Evolutionary conservation across 1,284 basidiomycete genomes (phyloP).

Genomic region (Tranzscheliella williamsii): DNA sequence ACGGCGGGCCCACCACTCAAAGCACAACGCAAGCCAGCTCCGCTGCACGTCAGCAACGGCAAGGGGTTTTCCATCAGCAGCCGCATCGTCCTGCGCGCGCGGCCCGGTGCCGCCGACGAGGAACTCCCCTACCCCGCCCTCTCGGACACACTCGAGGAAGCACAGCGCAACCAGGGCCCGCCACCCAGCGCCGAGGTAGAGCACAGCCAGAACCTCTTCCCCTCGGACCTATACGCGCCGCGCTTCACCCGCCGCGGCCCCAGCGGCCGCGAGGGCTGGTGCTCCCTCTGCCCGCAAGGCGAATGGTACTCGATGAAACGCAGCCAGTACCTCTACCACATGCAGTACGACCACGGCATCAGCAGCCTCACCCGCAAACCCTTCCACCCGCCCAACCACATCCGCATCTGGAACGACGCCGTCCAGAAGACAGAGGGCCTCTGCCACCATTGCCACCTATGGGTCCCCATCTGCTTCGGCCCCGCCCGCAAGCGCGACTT

Average conservation of each 20-base stretch:
- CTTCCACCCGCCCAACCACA: slow-evolving; percentile 1
- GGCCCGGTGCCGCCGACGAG: slow-evolving; percentile 3
- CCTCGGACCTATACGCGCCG: slow-evolving; percentile 12
- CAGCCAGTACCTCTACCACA: slow-evolving; percentile 16
- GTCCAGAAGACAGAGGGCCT: slow-evolving; percentile 7
- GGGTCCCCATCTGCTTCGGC: slow-evolving; percentile 14
- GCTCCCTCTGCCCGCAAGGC: slow-evolving; percentile 8
- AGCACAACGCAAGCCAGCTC: too few relatives aligned
- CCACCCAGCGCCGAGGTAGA: neutral
- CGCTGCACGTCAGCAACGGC: too few relatives aligned
- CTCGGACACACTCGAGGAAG: neutral
- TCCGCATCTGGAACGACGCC: slow-evolving; percentile 12
- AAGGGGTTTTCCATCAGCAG: slow-evolving; percentile 3
- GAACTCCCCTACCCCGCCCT: slow-evolving; percentile 5
- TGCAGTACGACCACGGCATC: slow-evolving; percentile 18
- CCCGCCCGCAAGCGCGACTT: too few relatives aligned
- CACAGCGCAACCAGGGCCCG: slow-evolving; percentile 2
- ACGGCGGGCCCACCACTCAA: too few relatives aligned
- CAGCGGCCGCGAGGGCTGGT: slow-evolving; percentile 12
- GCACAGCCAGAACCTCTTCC: slow-evolving; percentile 2
- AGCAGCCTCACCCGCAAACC: slow-evolving; percentile 2
- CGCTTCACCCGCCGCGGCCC: slow-evolving; percentile 8
- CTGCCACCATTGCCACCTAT: slow-evolving; percentile 8
- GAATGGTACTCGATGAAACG: slow-evolving; percentile 20
- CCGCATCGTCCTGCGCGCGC: slow-evolving; percentile 4